Conservation (phyloP, 1,139 yeast species). For the Pichiaceae sp. region DNA sequence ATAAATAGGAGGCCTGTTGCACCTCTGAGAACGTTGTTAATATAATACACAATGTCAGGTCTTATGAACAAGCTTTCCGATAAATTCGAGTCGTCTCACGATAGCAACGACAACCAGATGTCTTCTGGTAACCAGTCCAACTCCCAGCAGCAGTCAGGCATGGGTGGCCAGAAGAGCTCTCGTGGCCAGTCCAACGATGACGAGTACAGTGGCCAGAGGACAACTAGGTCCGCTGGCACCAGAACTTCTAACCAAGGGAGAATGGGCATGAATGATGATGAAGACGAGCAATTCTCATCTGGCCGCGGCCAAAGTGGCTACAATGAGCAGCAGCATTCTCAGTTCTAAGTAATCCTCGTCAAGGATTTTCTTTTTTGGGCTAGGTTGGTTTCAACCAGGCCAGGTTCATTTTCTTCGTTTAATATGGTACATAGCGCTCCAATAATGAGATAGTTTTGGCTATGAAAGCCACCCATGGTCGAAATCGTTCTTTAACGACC, state of each 20-base stretch:
- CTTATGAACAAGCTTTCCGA: slow-evolving; percentile 3
- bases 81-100: slow-evolving; percentile 1
- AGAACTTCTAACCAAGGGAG: neutral
- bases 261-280: neutral
- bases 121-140: neutral
- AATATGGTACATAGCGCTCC: too few species aligned
- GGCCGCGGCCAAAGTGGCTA: neutral
- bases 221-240: neutral
- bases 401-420: too few species aligned
- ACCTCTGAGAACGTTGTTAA: neutral
- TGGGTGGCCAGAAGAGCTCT: neutral
- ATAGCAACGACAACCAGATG: neutral
- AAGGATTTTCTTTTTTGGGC: too few species aligned
- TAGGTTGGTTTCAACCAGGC: too few species aligned
- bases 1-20: neutral
- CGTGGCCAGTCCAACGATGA: neutral
- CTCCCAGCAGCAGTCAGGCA: neutral
- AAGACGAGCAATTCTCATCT: neutral
- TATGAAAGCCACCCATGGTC: slow-evolving; percentile 14
- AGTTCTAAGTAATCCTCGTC: too few species aligned
- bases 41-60: slow-evolving; percentile 1
- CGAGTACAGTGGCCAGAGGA: neutral
- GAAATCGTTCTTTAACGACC: slow-evolving; percentile 7
- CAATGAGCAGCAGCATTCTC: neutral
- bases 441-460: too few species aligned